Base-by-base conservation (phyloP, 2,329 filamentous ascomycete species). In the Leptographium lundbergii region DNA sequence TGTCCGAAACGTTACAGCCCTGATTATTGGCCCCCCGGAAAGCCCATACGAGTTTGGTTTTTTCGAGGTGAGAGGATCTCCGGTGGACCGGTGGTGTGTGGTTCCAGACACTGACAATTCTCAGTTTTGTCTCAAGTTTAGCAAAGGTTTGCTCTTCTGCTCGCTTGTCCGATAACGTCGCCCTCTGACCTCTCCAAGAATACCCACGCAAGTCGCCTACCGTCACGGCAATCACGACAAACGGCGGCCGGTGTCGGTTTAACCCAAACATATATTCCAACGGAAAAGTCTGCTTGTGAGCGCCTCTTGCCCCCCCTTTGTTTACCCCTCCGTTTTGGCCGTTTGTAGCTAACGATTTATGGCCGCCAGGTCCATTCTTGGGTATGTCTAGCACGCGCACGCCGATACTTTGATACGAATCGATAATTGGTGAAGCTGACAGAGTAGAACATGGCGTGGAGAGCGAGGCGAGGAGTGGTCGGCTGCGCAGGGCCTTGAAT, bases 31-130 rank as follows among this genome's bases (percentile, higher is more conserved):
- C 0, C 92, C 94, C 27, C 90, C 92, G 64, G 91, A 94, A 66
- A 95, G 91, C 0, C 91, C 92, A 0, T 99, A 99, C 71, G 91
- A 96, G 71, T 96, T 95, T 69, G 94, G 94, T 3, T 96, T 96
- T 74, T 97, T 95, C 69, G 91, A 97, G 80, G 91, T 94, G 71
- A 61, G 77, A 39, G 14, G 36, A 17, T 17, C 36, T 39, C 36
- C 13, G 14, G 14, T 13, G 2, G 36, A 39, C 69, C 58, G 9
- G 22, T 13, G 29, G 39, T 27, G 22, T 34, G 4, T 24, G n/a
- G 9, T 25, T 6, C 2, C 34, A 39, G 32, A 24, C n/a, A 14
- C 56, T 61, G 32, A 58, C 55, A 5, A 47, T 3, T 47, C 50
- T 17, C 60, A 91, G 87, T 95, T 95, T 69, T 71, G 77, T 0